Evolutionary conservation across 2,329 filamentous ascomycete genomes (phyloP).

Genomic region (Aaosphaeria pasadenensis): DNA sequence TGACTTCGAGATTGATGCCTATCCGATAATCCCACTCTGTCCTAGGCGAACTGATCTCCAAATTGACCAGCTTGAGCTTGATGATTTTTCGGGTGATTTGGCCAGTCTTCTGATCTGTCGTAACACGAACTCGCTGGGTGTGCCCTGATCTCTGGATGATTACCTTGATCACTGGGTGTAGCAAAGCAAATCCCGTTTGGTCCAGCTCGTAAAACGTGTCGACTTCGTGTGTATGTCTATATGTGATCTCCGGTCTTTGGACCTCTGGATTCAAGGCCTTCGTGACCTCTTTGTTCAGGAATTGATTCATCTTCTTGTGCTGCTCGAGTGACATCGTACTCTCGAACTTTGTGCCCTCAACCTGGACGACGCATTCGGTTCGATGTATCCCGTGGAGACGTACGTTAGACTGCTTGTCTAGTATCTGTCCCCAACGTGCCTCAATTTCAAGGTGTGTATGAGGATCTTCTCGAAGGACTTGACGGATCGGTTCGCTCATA

Average conservation of each 20-base stretch:
- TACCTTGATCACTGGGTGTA: constrained; percentile 55
- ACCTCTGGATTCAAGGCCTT: constrained; percentile 44
- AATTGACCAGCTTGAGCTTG: constrained; percentile 81
- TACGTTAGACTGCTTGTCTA: constrained; percentile 67
- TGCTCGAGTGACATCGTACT: constrained; percentile 94
- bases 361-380: constrained; percentile 43
- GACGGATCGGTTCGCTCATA: constrained; percentile 56
- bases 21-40: constrained; percentile 85
- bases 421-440: constrained; percentile 83
- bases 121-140: constrained; percentile 50
- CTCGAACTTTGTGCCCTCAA: constrained; percentile 56
- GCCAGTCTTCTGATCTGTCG: constrained; percentile 69
- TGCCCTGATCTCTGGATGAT: constrained; percentile 44
- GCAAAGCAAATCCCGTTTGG: constrained; percentile 49
- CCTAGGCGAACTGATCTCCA: constrained; percentile 80
- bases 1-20: constrained; percentile 92
- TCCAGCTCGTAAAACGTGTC: constrained; percentile 68
- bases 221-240: constrained; percentile 76
- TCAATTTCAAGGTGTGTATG: constrained; percentile 86
- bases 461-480: constrained; percentile 51
- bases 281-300: constrained; percentile 68
- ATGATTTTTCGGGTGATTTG: constrained; percentile 78
- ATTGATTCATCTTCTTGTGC: constrained; percentile 80
- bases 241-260: constrained; percentile 64
- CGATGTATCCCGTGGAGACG: constrained; percentile 67